Evolutionary conservation across 1,139 yeast genomes (phyloP).

Genomic region (Blastobotrys ciferrii): DNA sequence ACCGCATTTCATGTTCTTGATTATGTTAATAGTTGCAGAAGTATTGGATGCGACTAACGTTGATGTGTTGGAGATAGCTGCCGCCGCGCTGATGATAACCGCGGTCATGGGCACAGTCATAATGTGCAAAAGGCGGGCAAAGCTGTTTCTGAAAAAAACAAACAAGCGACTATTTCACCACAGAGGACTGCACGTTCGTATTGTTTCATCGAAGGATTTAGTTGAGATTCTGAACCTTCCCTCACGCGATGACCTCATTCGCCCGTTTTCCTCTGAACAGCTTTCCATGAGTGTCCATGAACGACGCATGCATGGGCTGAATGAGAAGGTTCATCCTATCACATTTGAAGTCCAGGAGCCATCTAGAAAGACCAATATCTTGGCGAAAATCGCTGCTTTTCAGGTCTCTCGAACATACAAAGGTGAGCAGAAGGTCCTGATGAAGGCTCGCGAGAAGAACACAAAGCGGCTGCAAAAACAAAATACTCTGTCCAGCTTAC

Average conservation of each 20-base stretch:
- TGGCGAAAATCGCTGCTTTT: conserved; percentile 4
- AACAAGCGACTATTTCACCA: conserved; percentile 2
- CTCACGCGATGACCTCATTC: not conserved
- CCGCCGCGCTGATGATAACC: not conserved
- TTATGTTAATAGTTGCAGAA: conserved; percentile 1
- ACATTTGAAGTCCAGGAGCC: conserved; percentile 1
- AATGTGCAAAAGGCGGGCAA: conserved; percentile 3
- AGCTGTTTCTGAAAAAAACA: not conserved
- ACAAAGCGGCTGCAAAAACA: not conserved
- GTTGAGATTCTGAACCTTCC: not conserved
- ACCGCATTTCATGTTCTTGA: not conserved
- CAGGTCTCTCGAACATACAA: not conserved
- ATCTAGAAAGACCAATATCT: not conserved
- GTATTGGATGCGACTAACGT: conserved; percentile 1
- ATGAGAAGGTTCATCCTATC: conserved; percentile 1
- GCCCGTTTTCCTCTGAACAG: not conserved
- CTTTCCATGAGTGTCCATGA: not conserved
- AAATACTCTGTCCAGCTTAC: not conserved
- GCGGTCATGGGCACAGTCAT: conserved; percentile 1
- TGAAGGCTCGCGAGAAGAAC: not conserved
- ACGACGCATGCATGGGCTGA: conserved; percentile 1
- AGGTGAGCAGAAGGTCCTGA: not conserved
- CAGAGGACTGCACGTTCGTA: not conserved
- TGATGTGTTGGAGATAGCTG: conserved; percentile 2
- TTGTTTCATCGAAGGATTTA: not conserved